Evolutionary conservation across 352 stramenopile genomes (phyloP), one percentile per base, ranked within the genome.

Genomic region (Pythium aquatile): DNA sequence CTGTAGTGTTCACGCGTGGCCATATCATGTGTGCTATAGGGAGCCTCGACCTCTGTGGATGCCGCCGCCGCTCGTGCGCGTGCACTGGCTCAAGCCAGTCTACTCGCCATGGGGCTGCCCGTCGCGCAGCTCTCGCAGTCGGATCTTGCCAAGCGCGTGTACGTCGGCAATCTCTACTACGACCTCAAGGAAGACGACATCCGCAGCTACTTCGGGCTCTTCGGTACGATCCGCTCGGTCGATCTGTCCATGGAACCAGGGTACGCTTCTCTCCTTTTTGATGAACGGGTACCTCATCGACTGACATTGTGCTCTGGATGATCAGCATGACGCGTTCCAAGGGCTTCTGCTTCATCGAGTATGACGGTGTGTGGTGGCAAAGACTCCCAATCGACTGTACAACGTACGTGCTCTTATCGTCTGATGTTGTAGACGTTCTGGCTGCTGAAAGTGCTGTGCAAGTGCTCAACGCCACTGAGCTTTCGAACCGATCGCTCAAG

Each of bases 121-220:
- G 66, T 68, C 28, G 65, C 74, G 33, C 81, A 81, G 32, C 62
- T 85, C 17, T 86, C 79, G 39, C 68, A 77, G 16, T 74, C 70
- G 51, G 84, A 93, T n/a, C 66, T 93, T 65, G 84, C 84, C 17
- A 75, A 79, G 47, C 78, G 84, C 2, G 63, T 93, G 39, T 93
- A 93, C 65, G 87, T 93, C 39, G 84, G 82, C 55, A 93, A 93
- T 20, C 60, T 93, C 20, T 90, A 91, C 68, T 93, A 93, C 68
- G 84, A 91, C 47, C 78, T 93, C 33, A 91, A 87, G 69, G 84
- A 93, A 61, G 78, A 93, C 40, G 84, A 88, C 37, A 83, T 93
- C 30, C 82, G 81, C 55, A 79, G 70, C 42, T 69, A 72, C 14
- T 93, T 93, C 46, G 73, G 78, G 5, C 80, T 81, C 14, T 91